A percentile compares a stretch with the other conserved stretches of the same genome.
These are phyloP conservation scores for Phoma sp. DNA, from an alignment of 2,329 filamentous ascomycete genomes.

Conservation along the genomic window DNA sequence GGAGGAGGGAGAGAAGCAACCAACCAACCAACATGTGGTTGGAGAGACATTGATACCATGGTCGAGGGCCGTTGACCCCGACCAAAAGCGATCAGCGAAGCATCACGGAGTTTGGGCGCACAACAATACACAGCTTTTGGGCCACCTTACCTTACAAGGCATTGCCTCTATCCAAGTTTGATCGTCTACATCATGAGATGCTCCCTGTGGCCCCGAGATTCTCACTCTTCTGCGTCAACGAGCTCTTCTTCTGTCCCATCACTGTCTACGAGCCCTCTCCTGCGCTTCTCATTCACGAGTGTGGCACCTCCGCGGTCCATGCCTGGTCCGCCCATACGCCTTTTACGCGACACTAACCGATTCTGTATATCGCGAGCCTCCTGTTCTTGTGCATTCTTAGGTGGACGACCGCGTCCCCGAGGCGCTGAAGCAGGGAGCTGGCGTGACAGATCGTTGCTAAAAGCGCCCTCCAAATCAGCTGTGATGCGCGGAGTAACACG, in stretches of 20 bases:
- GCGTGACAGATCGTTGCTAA: slow-evolving; percentile 3
- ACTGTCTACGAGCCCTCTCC: slow-evolving; percentile 57
- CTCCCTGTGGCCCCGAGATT: not conserved
- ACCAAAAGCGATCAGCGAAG: slow-evolving; percentile 13
- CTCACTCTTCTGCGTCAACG: slow-evolving; percentile 39
- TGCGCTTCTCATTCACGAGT: slow-evolving; percentile 60
- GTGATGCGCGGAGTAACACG: slow-evolving; percentile 55
- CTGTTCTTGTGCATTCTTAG: slow-evolving; percentile 46
- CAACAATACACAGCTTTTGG: not conserved
- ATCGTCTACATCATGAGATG: not conserved
- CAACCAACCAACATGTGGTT: not conserved
- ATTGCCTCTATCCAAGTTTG: slow-evolving; percentile 11
- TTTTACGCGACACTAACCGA: slow-evolving; percentile 58
- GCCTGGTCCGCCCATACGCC: slow-evolving; percentile 57
- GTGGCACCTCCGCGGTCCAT: slow-evolving; percentile 61
- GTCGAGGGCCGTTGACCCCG: not conserved
- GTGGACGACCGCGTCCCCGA: slow-evolving; percentile 41
- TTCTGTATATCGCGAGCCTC: slow-evolving; percentile 55
- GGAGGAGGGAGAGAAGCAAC: no score
- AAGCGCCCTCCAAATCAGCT: slow-evolving; percentile 25
- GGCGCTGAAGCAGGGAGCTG: slow-evolving; percentile 31
- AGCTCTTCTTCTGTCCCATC: slow-evolving; percentile 58
- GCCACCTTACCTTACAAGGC: not conserved
- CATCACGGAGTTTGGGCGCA: slow-evolving; percentile 19
- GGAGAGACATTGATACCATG: slow-evolving; percentile 18